These are phyloP conservation scores for Plasmodium knowlesi DNA, from an alignment of 169 alveolate genomes.

Conservation along the genomic window DNA sequence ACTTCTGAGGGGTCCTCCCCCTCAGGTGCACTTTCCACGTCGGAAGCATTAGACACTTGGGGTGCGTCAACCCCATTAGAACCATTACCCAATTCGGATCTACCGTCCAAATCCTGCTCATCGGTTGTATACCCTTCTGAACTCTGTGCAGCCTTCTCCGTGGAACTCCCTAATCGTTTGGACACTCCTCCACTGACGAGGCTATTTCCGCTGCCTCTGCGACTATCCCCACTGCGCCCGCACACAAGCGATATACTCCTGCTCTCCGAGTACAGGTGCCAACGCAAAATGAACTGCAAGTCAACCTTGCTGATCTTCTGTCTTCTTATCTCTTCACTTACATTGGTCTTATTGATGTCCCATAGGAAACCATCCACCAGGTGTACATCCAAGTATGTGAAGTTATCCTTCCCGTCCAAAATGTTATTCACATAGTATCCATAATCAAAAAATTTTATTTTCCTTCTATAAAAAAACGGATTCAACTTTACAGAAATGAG, in stretches of 20 bases:
- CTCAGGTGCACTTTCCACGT: not conserved
- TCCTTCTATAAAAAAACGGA: conserved; percentile 77
- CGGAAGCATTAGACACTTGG: not conserved
- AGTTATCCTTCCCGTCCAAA: conserved; percentile 25
- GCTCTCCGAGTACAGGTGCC: conserved; percentile 79
- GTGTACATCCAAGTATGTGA: conserved; percentile 11
- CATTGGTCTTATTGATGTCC: conserved; percentile 67
- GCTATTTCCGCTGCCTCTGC: no score
- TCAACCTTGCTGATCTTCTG: conserved; percentile 75
- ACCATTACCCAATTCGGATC: not conserved
- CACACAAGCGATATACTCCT: conserved; percentile 34
- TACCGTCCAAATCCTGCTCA: not conserved
- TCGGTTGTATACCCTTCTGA: not conserved
- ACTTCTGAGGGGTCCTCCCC: no score
- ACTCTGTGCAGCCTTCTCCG: not conserved
- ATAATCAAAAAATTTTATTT: conserved; percentile 68
- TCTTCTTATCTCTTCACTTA: conserved; percentile 73
- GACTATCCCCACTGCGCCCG: not conserved
- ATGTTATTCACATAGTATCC: conserved; percentile 57
- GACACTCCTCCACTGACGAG: not conserved
- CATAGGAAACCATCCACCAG: conserved; percentile 45
- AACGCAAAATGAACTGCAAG: conserved; percentile 76
- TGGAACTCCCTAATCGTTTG: no score
- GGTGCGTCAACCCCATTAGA: not conserved
- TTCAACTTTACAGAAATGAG: conserved; percentile 78